Percentiles rank a stretch among this genome's conserved stretches.
Conservation (phyloP, 495 filamentous ascomycete species). For the Venustampulla echinocandica region DNA sequence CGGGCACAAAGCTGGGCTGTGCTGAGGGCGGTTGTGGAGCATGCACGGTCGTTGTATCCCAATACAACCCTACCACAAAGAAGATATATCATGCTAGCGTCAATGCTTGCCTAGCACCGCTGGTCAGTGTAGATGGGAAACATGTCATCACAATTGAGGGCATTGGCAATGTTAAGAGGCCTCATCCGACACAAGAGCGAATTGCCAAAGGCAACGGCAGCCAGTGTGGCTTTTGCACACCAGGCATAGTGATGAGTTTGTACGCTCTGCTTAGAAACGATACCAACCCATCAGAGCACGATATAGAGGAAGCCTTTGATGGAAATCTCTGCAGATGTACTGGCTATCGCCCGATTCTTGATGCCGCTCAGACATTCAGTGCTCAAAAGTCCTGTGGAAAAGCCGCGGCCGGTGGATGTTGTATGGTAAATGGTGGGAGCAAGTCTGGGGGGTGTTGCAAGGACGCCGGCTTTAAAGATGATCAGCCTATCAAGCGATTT, state of each 20-base stretch:
- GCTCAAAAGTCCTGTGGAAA: conserved; percentile 44
- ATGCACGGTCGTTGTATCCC: conserved; percentile 91
- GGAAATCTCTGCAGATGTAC: conserved; percentile 95
- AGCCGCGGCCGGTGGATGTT: conserved; percentile 53
- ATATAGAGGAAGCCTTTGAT: conserved; percentile 85
- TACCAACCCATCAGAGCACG: conserved; percentile 55
- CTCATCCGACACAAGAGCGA: conserved; percentile 87
- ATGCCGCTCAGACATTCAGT: conserved; percentile 76
- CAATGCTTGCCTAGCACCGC: conserved; percentile 88
- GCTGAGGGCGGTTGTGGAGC: conserved; percentile 95
- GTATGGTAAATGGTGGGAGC: conserved; percentile 49
- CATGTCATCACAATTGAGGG: conserved; percentile 98
- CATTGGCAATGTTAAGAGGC: conserved; percentile 81
- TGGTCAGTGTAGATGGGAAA: conserved; percentile 91
- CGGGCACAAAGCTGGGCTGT: conserved; percentile 68
- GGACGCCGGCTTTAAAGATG: conserved; percentile 33
- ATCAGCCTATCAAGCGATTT: conserved; percentile 51
- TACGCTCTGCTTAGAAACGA: conserved; percentile 78
- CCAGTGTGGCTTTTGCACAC: conserved; percentile 83
- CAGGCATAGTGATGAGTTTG: conserved; percentile 93
- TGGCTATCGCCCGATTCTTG: conserved; percentile 87
- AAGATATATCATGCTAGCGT: conserved; percentile 71
- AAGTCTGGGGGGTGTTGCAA: conserved; percentile 50
- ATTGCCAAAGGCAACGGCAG: conserved; percentile 67
- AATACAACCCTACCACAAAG: conserved; percentile 84